Percentiles rank a stretch among this genome's conserved stretches.
Evolutionary conservation across 345 rosid genomes (phyloP).

Genomic region (Anastatica hierochuntica): DNA sequence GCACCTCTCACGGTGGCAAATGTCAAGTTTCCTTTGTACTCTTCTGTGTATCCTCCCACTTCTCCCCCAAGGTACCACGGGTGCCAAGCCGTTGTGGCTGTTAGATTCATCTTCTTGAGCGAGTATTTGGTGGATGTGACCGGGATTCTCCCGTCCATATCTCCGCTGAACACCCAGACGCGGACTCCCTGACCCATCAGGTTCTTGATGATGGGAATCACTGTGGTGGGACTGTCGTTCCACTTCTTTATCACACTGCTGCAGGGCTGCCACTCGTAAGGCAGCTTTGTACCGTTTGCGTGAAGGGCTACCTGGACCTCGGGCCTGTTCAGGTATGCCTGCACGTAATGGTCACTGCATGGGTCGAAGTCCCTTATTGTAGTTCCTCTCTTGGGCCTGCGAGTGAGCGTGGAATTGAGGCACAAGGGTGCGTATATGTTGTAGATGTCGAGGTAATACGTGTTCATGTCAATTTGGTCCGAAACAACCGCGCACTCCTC

Average conservation of each 20-base stretch:
- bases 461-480: constrained; percentile 9
- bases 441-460: constrained; percentile 37
- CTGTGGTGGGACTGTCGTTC: constrained; percentile 63
- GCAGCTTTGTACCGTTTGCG: constrained; percentile 65
- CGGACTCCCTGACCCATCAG: constrained; percentile 45
- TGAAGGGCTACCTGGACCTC: constrained; percentile 83
- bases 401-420: constrained; percentile 37
- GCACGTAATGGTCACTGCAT: constrained; percentile 53
- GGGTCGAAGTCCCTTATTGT: constrained; percentile 45
- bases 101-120: constrained; percentile 46
- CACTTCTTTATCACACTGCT: constrained; percentile 41
- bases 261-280: constrained; percentile 67
- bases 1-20: constrained; percentile 81
- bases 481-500: constrained; percentile 33
- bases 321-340: constrained; percentile 54
- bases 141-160: constrained; percentile 74
- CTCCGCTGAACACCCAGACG: constrained; percentile 89
- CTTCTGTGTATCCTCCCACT: constrained; percentile 80
- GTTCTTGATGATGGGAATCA: constrained; percentile 47
- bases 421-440: constrained; percentile 76
- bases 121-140: constrained; percentile 74
- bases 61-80: constrained; percentile 64
- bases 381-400: constrained; percentile 37
- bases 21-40: constrained; percentile 55
- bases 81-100: constrained; percentile 53